These are phyloP conservation scores for Coemansia sp. DNA, from an alignment of 192 early-diverging fungal genomes.

Conservation along the genomic window DNA sequence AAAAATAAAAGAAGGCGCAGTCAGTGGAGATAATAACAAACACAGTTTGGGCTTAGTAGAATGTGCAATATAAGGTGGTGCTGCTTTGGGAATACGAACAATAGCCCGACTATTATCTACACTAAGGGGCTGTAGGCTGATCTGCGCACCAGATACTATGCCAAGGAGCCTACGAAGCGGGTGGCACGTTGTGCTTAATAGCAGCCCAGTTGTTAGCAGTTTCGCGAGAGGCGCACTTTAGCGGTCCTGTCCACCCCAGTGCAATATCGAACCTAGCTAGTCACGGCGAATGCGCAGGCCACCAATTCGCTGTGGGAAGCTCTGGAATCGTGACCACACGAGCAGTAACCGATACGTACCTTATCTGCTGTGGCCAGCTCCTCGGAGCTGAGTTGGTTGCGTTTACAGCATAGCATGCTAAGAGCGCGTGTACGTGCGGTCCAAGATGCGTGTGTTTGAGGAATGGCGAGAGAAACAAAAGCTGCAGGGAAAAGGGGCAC, in stretches of 20 bases:
- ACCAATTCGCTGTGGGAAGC: not conserved
- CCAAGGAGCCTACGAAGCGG: not conserved
- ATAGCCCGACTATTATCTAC: constrained; percentile 4
- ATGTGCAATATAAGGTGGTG: not conserved
- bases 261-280: not conserved
- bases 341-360: constrained; percentile 21
- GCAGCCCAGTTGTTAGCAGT: not conserved
- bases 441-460: not conserved
- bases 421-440: constrained; percentile 4
- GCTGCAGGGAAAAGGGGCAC: not conserved
- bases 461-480: not conserved
- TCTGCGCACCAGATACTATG: not conserved
- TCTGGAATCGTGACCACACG: not conserved
- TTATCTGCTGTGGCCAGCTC: constrained; percentile 63
- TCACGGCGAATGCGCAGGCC: not conserved
- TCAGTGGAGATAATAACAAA: not conserved
- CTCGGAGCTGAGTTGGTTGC: constrained; percentile 51
- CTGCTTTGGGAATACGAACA: constrained; percentile 11
- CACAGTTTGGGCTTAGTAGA: constrained; percentile 4
- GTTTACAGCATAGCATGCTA: constrained; percentile 47
- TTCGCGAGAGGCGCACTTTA: not conserved
- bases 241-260: not conserved
- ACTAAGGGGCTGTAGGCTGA: not conserved
- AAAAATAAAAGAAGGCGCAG: constrained; percentile 12
- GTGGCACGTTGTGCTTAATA: not conserved